A percentile compares a stretch with the other conserved stretches of the same genome.
phyloP scores from a whole-genome alignment of 352 stramenopile genomes.

The Phytophthora ramorum region DNA sequence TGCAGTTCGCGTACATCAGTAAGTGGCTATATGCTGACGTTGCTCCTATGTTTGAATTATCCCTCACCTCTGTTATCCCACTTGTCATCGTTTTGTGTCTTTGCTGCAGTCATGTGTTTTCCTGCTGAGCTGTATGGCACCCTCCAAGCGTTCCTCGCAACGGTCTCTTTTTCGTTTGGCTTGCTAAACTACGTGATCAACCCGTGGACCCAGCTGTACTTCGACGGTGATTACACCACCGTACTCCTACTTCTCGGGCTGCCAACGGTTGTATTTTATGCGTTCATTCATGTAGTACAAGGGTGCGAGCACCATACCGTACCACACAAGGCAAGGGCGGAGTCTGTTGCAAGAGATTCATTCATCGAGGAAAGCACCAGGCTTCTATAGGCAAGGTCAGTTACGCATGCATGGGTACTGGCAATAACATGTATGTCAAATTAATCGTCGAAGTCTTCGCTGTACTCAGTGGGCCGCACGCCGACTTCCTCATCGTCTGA shows the following conservation, averaged over 20 bases:
- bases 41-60: not conserved
- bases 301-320: conserved; percentile 70
- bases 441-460: conserved; percentile 61
- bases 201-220: conserved; percentile 73
- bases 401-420: not conserved
- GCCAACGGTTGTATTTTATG: conserved; percentile 67
- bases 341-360: conserved; percentile 16
- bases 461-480: conserved; percentile 48
- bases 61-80: conserved; percentile 2
- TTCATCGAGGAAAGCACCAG: conserved; percentile 43
- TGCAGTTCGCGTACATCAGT: conserved; percentile 91
- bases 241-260: conserved; percentile 60
- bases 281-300: conserved; percentile 68
- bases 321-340: conserved; percentile 34
- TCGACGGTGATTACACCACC: conserved; percentile 71
- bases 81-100: not conserved
- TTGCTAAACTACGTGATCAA: conserved; percentile 82
- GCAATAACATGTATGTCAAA: conserved; percentile 2
- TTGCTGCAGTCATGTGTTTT: conserved; percentile 78
- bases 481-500: conserved; percentile 16
- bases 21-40: conserved; percentile 21
- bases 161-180: conserved; percentile 69
- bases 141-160: conserved; percentile 79
- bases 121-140: conserved; percentile 78
- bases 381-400: conserved; percentile 43